phyloP scores from a whole-genome alignment of 345 rosid species.

The Eucalyptus curtisii region DNA sequence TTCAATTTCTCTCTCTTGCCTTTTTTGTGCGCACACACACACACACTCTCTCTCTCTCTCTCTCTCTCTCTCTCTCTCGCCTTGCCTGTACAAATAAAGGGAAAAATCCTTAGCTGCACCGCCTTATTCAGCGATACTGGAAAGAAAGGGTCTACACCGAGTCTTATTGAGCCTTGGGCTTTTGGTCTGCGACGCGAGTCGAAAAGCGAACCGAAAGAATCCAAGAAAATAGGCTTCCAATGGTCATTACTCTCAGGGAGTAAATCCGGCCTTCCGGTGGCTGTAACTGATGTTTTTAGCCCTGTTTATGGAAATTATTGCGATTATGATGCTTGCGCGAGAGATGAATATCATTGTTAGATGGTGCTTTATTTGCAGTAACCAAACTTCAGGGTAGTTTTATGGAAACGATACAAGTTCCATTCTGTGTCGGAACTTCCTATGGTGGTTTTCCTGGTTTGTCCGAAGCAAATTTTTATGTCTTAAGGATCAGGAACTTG shows the following conservation, averaged over 20 bases:
- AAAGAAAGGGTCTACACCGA: too few relatives aligned
- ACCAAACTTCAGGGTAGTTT: not conserved
- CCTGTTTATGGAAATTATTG: not conserved
- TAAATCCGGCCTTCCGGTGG: not conserved
- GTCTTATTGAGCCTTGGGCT: too few relatives aligned
- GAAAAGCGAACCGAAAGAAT: too few relatives aligned
- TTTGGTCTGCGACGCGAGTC: too few relatives aligned
- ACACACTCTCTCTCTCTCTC: too few relatives aligned
- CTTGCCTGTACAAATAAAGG: rapidly evolving
- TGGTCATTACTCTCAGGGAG: not conserved
- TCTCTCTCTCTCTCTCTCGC: too few relatives aligned
- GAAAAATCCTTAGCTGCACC: too few relatives aligned
- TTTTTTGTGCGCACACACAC: too few relatives aligned
- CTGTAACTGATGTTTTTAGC: not conserved
- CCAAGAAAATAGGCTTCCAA: not conserved
- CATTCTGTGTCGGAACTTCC: not conserved
- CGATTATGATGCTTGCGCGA: not conserved
- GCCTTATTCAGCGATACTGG: too few relatives aligned
- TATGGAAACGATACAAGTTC: not conserved
- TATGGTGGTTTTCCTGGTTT: not conserved
- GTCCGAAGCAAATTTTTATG: not conserved
- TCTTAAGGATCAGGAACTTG: not conserved
- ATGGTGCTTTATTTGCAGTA: not conserved
- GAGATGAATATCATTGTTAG: not conserved
- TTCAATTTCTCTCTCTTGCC: too few relatives aligned